Evolutionary conservation across 2,329 filamentous ascomycete genomes (phyloP).

Genomic region (Aspergillus sp.): DNA sequence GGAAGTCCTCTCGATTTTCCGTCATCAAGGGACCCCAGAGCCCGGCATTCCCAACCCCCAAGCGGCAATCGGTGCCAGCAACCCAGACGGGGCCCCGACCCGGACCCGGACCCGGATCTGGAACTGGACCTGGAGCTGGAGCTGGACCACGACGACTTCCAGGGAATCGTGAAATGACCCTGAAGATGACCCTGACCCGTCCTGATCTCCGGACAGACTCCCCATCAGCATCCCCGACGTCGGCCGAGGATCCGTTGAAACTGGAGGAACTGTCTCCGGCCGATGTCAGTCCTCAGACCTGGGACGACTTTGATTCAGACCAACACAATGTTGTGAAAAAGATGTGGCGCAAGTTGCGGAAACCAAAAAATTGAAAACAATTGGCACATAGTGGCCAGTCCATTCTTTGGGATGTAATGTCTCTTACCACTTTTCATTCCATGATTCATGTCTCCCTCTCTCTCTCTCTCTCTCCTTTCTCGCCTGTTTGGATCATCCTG

Average conservation of each 20-base stretch:
- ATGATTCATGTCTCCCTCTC: neutral
- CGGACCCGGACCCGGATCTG: conserved; percentile 25
- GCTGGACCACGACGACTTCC: too few species aligned
- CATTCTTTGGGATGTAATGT: neutral
- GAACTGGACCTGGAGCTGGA: too few species aligned
- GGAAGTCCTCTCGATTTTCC: conserved; percentile 6
- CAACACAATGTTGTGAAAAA: conserved; percentile 34
- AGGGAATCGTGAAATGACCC: conserved; percentile 77
- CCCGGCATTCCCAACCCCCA: conserved; percentile 10
- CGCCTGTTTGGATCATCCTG: too few species aligned
- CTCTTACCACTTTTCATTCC: neutral
- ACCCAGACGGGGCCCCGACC: conserved; percentile 42
- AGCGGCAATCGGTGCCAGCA: conserved; percentile 12
- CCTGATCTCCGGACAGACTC: conserved; percentile 61
- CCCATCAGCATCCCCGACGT: conserved; percentile 43
- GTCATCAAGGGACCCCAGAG: conserved; percentile 5
- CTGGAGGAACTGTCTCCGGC: conserved; percentile 44
- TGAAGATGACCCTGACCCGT: conserved; percentile 89
- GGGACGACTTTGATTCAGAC: conserved; percentile 35
- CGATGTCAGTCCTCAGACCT: conserved; percentile 35
- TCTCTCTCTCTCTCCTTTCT: too few species aligned
- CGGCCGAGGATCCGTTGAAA: conserved; percentile 52
- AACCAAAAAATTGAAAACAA: conserved; percentile 9
- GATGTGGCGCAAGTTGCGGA: conserved; percentile 37
- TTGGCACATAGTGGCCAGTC: conserved; percentile 1